Base-by-base conservation (phyloP, 1,284 basidiomycete species). In the Tilletiopsis washingtonensis region DNA sequence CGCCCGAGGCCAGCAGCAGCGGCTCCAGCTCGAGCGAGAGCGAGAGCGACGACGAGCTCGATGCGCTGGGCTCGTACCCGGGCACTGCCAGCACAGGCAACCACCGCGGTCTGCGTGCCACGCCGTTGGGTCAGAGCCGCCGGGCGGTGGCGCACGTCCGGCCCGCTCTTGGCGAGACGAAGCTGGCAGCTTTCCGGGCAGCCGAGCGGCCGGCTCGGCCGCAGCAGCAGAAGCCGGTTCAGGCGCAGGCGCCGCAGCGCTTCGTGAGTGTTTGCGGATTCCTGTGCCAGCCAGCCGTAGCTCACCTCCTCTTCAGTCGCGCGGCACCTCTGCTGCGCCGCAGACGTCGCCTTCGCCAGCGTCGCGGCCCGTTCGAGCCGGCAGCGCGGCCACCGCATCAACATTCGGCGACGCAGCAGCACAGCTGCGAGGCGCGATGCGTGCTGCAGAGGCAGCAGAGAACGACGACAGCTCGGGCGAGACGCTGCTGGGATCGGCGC, bases 71-170 rank as follows among this genome's bases (percentile, higher is more conserved):
- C 5, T 51, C 51, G 24, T 52, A 45, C n/a, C 45, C 53, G 15
- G 49, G 45, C 14, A 55, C 47, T 46, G 23, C 53, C 51, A 48
- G 55, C 36, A 64, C 61, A 0, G 61, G 61, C 40, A 64, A 64
- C 29, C 61, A 64, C 25, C 49, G 54, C 29, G 56, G 47, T 21
- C 59, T 61, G 45, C 55, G 55, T 11, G 56, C 57, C 9, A 64
- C 56, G 1, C 56, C 53, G 5, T 56, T 53, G 14, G 54, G 51
- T 1, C 57, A 59, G 25, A 57, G 53, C 29, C 49, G 43, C n/a
- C 54, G 52, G 19, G 52, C 53, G 40, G 58, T 52, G 1, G 40
- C 45, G 37, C 44, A 51, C 45, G 24, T 45, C 38, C 50, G 61
- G 15, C 61, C 61, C 6, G 50, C 40, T 1, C 50, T 64, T 3